phyloP scores from a whole-genome alignment of 2,329 filamentous ascomycete genomes.

The Nothopassalora personata region DNA sequence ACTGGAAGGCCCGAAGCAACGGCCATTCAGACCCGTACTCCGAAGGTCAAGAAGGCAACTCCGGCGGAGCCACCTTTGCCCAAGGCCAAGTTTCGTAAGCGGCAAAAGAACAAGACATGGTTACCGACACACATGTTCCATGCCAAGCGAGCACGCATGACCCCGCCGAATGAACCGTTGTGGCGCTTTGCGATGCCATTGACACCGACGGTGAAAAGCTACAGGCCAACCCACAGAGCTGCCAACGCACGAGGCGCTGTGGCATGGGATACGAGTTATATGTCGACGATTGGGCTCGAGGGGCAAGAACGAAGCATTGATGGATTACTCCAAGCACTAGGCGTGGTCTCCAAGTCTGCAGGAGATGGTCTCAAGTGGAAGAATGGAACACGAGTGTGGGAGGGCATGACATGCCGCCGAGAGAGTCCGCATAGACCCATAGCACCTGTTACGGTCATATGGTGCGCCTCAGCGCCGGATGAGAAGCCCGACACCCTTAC shows the following conservation, averaged over 20 bases:
- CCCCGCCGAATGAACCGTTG: constrained; percentile 67
- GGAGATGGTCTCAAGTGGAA: constrained; percentile 60
- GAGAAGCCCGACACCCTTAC: constrained; percentile 18
- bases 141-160: constrained; percentile 87
- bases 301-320: constrained; percentile 61
- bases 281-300: constrained; percentile 75
- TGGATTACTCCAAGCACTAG: constrained; percentile 60
- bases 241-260: constrained; percentile 70
- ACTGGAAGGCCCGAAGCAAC: constrained; percentile 24
- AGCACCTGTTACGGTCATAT: constrained; percentile 68
- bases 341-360: constrained; percentile 41
- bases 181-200: constrained; percentile 87
- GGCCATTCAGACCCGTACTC: constrained; percentile 36
- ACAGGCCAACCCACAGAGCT: constrained; percentile 78
- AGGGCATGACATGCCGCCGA: constrained; percentile 54
- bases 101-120: constrained; percentile 87
- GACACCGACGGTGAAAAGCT: constrained; percentile 83
- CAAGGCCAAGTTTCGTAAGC: constrained; percentile 70
- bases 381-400: constrained; percentile 52
- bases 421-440: constrained; percentile 54
- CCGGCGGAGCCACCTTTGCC: constrained; percentile 61
- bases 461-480: constrained; percentile 51
- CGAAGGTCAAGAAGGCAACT: constrained; percentile 65
- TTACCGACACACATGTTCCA: constrained; percentile 92
- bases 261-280: constrained; percentile 91